These are phyloP conservation scores for Cytospora chrysosperma DNA, from an alignment of 2,329 filamentous ascomycete genomes.

Conservation along the genomic window DNA sequence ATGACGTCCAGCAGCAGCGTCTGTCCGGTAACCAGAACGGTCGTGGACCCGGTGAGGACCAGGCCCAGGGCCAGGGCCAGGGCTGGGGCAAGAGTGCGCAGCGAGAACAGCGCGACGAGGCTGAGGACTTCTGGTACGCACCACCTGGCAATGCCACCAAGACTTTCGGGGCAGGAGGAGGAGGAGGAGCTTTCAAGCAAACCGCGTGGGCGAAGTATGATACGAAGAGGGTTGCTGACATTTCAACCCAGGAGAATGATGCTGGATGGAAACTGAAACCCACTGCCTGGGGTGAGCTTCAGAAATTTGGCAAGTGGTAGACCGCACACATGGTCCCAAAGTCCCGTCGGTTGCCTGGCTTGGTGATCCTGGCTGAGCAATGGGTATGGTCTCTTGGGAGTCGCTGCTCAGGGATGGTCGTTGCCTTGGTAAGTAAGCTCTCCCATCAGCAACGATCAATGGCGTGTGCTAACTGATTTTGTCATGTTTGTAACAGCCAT, in stretches of 20 bases:
- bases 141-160: not conserved
- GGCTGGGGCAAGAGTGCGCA: not conserved
- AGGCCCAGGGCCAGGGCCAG: not conserved
- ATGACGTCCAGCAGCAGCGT: not conserved
- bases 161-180: not conserved
- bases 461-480: too few species aligned
- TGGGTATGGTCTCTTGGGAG: not conserved
- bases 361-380: not conserved
- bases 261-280: not conserved
- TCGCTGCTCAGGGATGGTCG: not conserved
- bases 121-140: slow-evolving; percentile 3
- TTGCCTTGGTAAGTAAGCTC: not conserved
- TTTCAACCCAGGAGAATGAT: not conserved
- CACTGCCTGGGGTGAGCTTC: not conserved
- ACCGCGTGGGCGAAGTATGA: too few species aligned
- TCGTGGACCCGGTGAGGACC: not conserved
- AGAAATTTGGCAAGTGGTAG: not conserved
- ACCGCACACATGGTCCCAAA: not conserved
- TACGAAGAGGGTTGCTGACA: not conserved
- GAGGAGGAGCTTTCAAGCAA: not conserved
- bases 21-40: not conserved
- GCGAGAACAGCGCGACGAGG: not conserved
- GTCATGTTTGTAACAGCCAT: too few species aligned
- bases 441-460: too few species aligned
- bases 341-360: not conserved